These are phyloP conservation scores for Danielozyma ontarioensis DNA, from an alignment of 805 yeast species.

Conservation along the genomic window DNA sequence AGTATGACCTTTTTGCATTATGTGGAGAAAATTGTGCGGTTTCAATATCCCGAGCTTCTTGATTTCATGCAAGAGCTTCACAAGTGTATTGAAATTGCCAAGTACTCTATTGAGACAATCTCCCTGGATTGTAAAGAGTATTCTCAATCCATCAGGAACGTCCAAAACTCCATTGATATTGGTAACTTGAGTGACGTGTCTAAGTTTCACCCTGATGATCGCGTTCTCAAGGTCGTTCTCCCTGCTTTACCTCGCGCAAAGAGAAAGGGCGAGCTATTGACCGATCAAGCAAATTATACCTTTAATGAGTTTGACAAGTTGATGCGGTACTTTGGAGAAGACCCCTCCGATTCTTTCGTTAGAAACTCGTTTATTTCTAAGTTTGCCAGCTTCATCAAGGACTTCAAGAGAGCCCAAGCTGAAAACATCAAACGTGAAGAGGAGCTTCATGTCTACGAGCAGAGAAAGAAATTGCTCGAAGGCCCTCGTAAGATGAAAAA, in stretches of 20 bases:
- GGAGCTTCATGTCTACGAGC: constrained; percentile 65
- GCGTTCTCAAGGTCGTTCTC: constrained; percentile 47
- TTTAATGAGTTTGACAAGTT: constrained; percentile 49
- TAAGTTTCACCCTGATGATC: constrained; percentile 63
- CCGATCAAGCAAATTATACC: constrained; percentile 47
- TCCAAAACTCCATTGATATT: constrained; percentile 47
- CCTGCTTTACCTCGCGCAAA: constrained; percentile 53
- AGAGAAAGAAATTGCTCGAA: constrained; percentile 61
- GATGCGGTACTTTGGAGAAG: constrained; percentile 72
- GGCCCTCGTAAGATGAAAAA: constrained; percentile 32
- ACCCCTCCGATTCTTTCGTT: constrained; percentile 48
- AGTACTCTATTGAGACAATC: constrained; percentile 58
- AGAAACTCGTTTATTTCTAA: constrained; percentile 58
- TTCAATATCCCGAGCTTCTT: constrained; percentile 59
- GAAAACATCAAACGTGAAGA: constrained; percentile 68
- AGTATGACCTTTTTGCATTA: constrained; percentile 70
- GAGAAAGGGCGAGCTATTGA: constrained; percentile 45
- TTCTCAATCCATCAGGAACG: constrained; percentile 44
- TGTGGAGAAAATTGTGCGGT: constrained; percentile 63
- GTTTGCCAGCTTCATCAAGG: constrained; percentile 54
- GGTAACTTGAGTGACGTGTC: constrained; percentile 64
- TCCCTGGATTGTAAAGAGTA: constrained; percentile 56
- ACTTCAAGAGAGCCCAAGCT: constrained; percentile 58
- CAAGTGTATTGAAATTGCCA: constrained; percentile 49
- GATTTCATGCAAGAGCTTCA: constrained; percentile 57